A percentile compares a stretch with the other conserved stretches of the same genome.
Evolutionary conservation across 192 early-diverging fungal genomes (phyloP).

Genomic region (Radiomyces spectabilis): DNA sequence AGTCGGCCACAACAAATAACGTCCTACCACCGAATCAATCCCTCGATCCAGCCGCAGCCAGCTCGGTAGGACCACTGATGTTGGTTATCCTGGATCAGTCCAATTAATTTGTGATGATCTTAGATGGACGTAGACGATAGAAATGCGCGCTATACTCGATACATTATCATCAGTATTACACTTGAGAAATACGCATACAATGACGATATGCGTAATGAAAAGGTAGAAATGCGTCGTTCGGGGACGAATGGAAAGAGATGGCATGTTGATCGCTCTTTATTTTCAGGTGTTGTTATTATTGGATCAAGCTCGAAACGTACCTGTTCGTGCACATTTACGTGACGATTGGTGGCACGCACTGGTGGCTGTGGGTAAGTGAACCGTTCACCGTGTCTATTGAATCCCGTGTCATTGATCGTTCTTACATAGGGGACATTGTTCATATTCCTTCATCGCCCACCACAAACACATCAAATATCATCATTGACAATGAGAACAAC

Average conservation of each 20-base stretch:
- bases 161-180: no score
- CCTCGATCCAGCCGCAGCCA: neutral
- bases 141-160: no score
- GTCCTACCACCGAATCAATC: neutral
- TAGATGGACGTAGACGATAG: no score
- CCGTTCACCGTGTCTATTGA: neutral
- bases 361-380: constrained; percentile 29
- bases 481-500: constrained; percentile 52
- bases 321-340: constrained; percentile 38
- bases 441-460: constrained; percentile 39
- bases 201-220: no score
- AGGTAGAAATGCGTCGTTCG: neutral
- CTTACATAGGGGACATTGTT: constrained; percentile 53
- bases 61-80: neutral
- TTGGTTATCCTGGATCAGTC: no score
- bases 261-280: neutral
- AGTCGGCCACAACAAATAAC: neutral
- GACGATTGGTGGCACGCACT: constrained; percentile 61
- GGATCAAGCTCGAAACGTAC: neutral
- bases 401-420: neutral
- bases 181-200: no score
- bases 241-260: neutral
- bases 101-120: no score
- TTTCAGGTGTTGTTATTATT: constrained; percentile 3
- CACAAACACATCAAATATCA: constrained; percentile 14